Base-by-base conservation (phyloP, 2,329 filamentous ascomycete species). In the Exophiala mesophila region DNA sequence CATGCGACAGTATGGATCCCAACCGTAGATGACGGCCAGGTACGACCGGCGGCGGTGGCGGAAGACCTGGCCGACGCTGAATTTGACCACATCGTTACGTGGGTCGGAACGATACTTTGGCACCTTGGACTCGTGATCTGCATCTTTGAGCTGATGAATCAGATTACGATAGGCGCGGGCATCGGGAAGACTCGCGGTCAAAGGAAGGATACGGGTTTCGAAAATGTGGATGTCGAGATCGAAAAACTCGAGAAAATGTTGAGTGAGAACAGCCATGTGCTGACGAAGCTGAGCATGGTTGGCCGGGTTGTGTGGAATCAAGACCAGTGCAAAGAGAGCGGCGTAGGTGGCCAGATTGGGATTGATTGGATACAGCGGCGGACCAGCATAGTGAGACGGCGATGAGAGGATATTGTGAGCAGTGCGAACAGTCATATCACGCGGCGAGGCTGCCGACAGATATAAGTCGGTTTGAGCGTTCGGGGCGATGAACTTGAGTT, bases 1-100 rank as follows among this genome's bases (percentile, higher is more conserved):
- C 5, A 74, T 74, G 26, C 67, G 73, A 55, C 76, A 83, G 45
- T 74, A 71, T 2, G 67, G 63, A 44, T 85, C 82, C 89, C 90
- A 98, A n/a, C 89, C 89, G 10, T 84, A 86, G 45, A 98, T 85
- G 18, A 94, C 76, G 13, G 83, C 89, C 36, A 82, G 70, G 61
- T 90, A 95, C 15, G 75, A 70, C 60, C 92, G 95, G 33, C 88
- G 77, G 48, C 73, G 79, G 64, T 98, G 92, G 35, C 74, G 76
- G 60, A 97, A 94, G 5, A 95, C 75, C 55, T 94, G 84, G 1
- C 92, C 92, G 36, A 95, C 76, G 37, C 73, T 77, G 61, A 79
- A 90, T 47, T 67, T 73, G 37, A 88, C 77, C 39, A 30, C 21
- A 41, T 53, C 13, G 47, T 50, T 52, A 21, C 55, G 39, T 55